These are phyloP conservation scores for Coemansia sp. DNA, from an alignment of 192 early-diverging fungal genomes.

Conservation along the genomic window DNA sequence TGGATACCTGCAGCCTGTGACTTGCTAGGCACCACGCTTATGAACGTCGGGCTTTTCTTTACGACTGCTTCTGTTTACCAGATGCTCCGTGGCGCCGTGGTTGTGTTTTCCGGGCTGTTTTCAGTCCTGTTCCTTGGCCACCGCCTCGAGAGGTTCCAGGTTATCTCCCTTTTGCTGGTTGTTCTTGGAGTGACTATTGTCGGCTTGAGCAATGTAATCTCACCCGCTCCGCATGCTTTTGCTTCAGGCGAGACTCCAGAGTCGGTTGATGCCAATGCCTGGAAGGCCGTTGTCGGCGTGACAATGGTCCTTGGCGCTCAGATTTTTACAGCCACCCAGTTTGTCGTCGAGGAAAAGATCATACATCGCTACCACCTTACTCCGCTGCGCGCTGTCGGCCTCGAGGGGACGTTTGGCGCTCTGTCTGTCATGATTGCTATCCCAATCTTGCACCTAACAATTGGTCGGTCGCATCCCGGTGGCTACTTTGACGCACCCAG, in stretches of 20 bases:
- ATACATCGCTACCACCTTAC: constrained; percentile 73
- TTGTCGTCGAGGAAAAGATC: constrained; percentile 96
- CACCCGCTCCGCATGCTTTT: constrained; percentile 33
- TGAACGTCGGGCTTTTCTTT: constrained; percentile 95
- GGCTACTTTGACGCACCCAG: constrained; percentile 79
- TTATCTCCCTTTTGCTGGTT: constrained; percentile 79
- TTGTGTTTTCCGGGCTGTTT: constrained; percentile 91
- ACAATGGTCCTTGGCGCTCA: constrained; percentile 85
- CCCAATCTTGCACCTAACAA: constrained; percentile 69
- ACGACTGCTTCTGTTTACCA: constrained; percentile 89
- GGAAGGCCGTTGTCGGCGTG: constrained; percentile 72
- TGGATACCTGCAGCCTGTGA: constrained; percentile 71
- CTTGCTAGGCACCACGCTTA: constrained; percentile 73
- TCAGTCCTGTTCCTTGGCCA: constrained; percentile 82
- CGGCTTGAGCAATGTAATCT: constrained; percentile 64
- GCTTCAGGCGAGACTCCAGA: constrained; percentile 22
- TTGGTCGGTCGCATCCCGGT: constrained; percentile 66
- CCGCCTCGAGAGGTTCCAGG: constrained; percentile 72
- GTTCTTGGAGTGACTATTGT: constrained; percentile 88
- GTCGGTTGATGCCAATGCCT: constrained; percentile 26
- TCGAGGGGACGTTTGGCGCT: constrained; percentile 91
- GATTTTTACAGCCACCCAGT: constrained; percentile 89
- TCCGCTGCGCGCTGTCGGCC: constrained; percentile 87
- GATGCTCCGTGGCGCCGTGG: constrained; percentile 95
- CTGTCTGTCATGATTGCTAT: constrained; percentile 64